phyloP scores from a whole-genome alignment of 805 yeast genomes.

The Wickerhamia fluorescens region DNA sequence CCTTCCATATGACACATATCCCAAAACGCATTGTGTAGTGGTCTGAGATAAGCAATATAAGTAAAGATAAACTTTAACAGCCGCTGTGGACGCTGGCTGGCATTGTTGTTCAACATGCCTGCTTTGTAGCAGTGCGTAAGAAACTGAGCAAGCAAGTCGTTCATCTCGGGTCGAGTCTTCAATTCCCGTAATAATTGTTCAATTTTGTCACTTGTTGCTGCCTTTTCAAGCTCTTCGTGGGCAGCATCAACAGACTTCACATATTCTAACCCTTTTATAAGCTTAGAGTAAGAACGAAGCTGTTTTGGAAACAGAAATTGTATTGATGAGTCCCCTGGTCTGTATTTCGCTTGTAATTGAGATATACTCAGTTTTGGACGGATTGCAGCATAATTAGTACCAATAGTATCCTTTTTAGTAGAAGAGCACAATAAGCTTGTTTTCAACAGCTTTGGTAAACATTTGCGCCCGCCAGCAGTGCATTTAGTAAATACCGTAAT shows the following conservation, averaged over 20 bases:
- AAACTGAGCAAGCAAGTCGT: constrained; percentile 23
- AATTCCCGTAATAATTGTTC: constrained; percentile 17
- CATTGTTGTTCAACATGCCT: constrained; percentile 17
- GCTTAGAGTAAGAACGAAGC: background rate
- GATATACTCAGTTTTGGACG: too few relatives aligned
- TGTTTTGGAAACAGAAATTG: too few relatives aligned
- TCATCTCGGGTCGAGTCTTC: constrained; percentile 20
- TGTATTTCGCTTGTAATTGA: too few relatives aligned
- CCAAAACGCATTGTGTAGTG: constrained; percentile 33
- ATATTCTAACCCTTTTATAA: constrained; percentile 17
- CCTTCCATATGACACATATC: constrained; percentile 23
- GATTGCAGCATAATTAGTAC: too few relatives aligned
- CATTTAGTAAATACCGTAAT: too few relatives aligned
- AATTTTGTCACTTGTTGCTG: constrained; percentile 16
- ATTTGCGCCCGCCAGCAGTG: too few relatives aligned
- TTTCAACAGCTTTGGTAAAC: too few relatives aligned
- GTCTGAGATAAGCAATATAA: constrained; percentile 16
- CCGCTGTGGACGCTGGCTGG: constrained; percentile 6
- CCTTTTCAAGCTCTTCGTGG: constrained; percentile 14
- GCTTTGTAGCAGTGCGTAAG: constrained; percentile 23
- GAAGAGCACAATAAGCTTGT: too few relatives aligned
- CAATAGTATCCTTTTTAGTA: too few relatives aligned
- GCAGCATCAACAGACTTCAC: constrained; percentile 22
- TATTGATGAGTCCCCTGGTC: too few relatives aligned
- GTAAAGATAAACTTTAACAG: constrained; percentile 11